phyloP scores from a whole-genome alignment of 2,329 filamentous ascomycete genomes.

The Colletotrichum orbiculare region DNA sequence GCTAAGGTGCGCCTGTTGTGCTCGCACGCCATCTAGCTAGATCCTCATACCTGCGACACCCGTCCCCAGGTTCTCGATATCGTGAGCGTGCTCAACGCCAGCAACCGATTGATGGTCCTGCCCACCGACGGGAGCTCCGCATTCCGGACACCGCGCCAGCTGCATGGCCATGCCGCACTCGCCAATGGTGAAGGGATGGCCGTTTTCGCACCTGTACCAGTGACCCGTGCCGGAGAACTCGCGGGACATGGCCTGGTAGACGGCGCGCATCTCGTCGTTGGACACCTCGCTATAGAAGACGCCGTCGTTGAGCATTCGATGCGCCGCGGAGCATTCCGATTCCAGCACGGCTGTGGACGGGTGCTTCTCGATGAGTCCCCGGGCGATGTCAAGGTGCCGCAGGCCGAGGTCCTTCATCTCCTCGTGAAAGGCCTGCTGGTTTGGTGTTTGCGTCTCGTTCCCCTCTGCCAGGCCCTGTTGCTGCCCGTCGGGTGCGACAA shows the following conservation, averaged over 20 bases:
- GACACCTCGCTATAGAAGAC: slow-evolving; percentile 61
- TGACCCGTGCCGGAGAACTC: slow-evolving; percentile 66
- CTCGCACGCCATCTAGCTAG: not conserved
- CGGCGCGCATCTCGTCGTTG: slow-evolving; percentile 60
- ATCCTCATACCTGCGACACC: not conserved
- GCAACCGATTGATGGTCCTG: slow-evolving; percentile 57
- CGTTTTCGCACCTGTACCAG: slow-evolving; percentile 70
- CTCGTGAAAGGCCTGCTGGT: not conserved
- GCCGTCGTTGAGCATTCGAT: slow-evolving; percentile 55
- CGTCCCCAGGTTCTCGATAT: slow-evolving; percentile 56
- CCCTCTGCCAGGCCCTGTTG: not conserved
- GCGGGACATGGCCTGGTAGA: slow-evolving; percentile 62
- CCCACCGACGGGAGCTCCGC: slow-evolving; percentile 67
- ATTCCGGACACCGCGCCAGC: slow-evolving; percentile 70
- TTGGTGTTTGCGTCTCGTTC: not conserved
- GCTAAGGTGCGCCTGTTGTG: too few species aligned
- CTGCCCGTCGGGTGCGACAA: not conserved
- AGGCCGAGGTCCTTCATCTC: slow-evolving; percentile 17
- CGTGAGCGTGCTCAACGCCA: slow-evolving; percentile 62
- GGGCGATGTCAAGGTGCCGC: slow-evolving; percentile 39
- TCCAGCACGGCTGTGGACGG: slow-evolving; percentile 48
- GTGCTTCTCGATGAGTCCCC: slow-evolving; percentile 35
- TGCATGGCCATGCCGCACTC: slow-evolving; percentile 77
- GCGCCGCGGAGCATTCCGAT: slow-evolving; percentile 58
- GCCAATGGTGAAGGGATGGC: slow-evolving; percentile 71